Evolutionary conservation across 2,329 filamentous ascomycete genomes (phyloP).

Genomic region (Aspergillus transmontanensis): DNA sequence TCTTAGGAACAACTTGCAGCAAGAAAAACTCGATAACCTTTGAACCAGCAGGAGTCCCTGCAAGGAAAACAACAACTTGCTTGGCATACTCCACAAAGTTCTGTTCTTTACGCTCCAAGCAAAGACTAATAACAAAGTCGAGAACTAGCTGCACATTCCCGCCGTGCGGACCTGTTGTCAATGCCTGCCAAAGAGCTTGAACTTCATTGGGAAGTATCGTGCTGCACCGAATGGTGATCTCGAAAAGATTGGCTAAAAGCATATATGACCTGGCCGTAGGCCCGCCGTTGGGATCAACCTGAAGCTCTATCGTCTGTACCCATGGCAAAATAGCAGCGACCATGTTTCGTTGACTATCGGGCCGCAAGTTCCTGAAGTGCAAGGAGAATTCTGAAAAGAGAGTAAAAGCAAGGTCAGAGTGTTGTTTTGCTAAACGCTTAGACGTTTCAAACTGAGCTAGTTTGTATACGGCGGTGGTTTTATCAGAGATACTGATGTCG

Average conservation of each 20-base stretch:
- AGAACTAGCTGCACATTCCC: constrained; percentile 93
- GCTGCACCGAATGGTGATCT: constrained; percentile 92
- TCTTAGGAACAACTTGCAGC: constrained; percentile 86
- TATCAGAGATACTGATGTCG: constrained; percentile 97
- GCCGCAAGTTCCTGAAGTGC: constrained; percentile 85
- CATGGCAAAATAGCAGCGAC: constrained; percentile 93
- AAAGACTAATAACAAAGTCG: constrained; percentile 94
- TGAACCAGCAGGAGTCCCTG: constrained; percentile 78
- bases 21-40: constrained; percentile 94
- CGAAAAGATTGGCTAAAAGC: constrained; percentile 88
- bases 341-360: constrained; percentile 86
- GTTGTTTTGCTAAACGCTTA: constrained; percentile 81
- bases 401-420: constrained; percentile 85
- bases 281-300: constrained; percentile 86
- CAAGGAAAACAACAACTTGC: constrained; percentile 95
- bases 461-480: constrained; percentile 97
- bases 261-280: constrained; percentile 93
- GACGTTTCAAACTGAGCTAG: constrained; percentile 96
- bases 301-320: constrained; percentile 92
- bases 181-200: constrained; percentile 93
- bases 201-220: constrained; percentile 92
- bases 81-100: constrained; percentile 98
- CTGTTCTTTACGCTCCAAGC: constrained; percentile 89
- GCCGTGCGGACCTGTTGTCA: constrained; percentile 87
- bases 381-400: constrained; percentile 95